These are phyloP conservation scores for Eutypella sp. DNA, from an alignment of 2,329 filamentous ascomycete genomes.

Conservation along the genomic window DNA sequence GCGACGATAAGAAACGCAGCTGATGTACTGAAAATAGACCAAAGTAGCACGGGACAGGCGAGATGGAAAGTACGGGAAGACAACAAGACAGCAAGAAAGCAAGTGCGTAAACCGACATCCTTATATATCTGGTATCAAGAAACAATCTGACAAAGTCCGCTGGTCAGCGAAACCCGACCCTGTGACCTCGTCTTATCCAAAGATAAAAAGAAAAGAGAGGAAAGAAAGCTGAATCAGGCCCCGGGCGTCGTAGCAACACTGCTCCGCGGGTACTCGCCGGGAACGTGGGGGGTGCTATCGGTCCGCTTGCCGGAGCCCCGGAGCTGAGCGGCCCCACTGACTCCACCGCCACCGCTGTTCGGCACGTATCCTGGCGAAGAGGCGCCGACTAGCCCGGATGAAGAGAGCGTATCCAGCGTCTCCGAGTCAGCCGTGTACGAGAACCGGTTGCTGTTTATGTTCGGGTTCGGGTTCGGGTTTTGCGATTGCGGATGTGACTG, in stretches of 20 bases:
- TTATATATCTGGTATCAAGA: too few species aligned
- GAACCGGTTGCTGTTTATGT: too few species aligned
- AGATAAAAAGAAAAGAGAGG: too few species aligned
- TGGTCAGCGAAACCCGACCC: too few species aligned
- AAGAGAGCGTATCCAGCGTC: conserved; percentile 11
- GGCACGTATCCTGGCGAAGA: conserved; percentile 9
- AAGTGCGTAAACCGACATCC: too few species aligned
- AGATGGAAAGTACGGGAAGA: too few species aligned
- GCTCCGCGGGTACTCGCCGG: conserved; percentile 24
- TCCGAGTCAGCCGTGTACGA: conserved; percentile 14
- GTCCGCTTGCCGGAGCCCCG: conserved; percentile 13
- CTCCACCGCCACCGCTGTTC: conserved; percentile 5
- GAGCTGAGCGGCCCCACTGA: conserved; percentile 10
- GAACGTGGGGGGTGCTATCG: conserved; percentile 24
- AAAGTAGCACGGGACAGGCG: too few species aligned
- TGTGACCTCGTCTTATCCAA: too few species aligned
- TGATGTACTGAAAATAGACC: too few species aligned
- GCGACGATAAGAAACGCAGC: too few species aligned
- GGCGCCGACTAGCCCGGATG: conserved; percentile 10
- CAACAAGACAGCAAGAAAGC: too few species aligned
- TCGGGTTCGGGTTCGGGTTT: conserved; percentile 7
- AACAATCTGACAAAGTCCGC: too few species aligned
- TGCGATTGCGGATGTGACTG: conserved; percentile 8
- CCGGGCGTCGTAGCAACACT: conserved; percentile 10
- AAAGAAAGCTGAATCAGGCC: conserved; percentile 1